Conservation (phyloP, 306 rosid genomes). For the Vachellia pachyceras region DNA sequence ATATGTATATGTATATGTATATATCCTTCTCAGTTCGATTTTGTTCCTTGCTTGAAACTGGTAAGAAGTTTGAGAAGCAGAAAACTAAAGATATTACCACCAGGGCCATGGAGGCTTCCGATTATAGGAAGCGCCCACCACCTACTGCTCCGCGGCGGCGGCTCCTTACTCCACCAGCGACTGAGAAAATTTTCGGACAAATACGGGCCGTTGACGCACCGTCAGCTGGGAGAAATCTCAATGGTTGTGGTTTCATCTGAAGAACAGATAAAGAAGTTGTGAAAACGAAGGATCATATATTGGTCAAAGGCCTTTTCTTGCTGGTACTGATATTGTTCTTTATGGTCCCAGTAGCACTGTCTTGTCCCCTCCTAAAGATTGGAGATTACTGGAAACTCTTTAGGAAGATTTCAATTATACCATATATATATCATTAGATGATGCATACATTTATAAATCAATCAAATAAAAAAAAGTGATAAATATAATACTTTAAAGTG, state of each 20-base stretch:
- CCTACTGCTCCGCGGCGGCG: not conserved
- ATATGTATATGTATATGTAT: too few species aligned
- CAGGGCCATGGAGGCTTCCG: slow-evolving; percentile 44
- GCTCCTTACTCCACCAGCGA: slow-evolving; percentile 1
- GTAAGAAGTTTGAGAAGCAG: not conserved
- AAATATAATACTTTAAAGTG: too few species aligned
- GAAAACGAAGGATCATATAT: slow-evolving; percentile 34
- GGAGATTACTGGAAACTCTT: slow-evolving; percentile 33
- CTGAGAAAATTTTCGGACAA: slow-evolving; percentile 9
- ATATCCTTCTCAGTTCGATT: not conserved
- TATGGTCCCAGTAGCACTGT: not conserved
- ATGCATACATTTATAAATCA: too few species aligned
- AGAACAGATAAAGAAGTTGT: slow-evolving; percentile 38
- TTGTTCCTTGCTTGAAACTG: not conserved
- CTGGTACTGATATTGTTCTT: not conserved
- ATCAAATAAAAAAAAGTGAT: too few species aligned
- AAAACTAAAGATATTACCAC: not conserved
- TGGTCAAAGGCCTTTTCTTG: slow-evolving; percentile 13
- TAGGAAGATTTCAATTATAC: slow-evolving; percentile 15
- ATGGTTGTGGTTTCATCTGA: slow-evolving; percentile 41
- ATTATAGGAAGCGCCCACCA: slow-evolving; percentile 40
- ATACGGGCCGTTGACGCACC: slow-evolving; percentile 37
- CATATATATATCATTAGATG: too few species aligned
- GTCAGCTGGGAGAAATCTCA: slow-evolving; percentile 30
- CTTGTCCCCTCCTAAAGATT: slow-evolving; percentile 11